Percentiles rank a stretch among this genome's conserved stretches.
Conservation (phyloP, 805 yeast species). For the Sugiyamaella smithiae region DNA sequence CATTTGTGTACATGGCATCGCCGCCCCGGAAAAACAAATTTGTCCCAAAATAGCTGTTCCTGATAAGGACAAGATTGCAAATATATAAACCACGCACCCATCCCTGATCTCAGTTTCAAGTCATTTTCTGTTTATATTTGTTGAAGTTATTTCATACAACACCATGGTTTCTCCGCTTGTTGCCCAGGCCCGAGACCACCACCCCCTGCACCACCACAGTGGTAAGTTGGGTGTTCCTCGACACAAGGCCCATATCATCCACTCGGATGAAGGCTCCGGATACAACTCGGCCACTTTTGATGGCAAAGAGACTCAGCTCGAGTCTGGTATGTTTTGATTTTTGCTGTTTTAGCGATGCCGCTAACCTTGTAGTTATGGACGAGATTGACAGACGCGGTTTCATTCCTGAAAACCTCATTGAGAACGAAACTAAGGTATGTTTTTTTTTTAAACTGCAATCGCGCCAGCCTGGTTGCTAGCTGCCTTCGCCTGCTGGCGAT, state of each 20-base stretch:
- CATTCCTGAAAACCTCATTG: constrained; percentile 83
- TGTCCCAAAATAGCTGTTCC: background rate
- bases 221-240: constrained; percentile 28
- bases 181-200: constrained; percentile 2
- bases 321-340: constrained; percentile 34
- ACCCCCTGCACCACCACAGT: constrained; percentile 6
- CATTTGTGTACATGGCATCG: constrained; percentile 6
- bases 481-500: too few species aligned
- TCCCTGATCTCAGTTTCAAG: constrained; percentile 1
- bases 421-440: constrained; percentile 62
- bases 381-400: constrained; percentile 78
- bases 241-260: constrained; percentile 26
- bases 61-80: background rate
- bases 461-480: too few species aligned
- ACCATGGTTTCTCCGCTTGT: constrained; percentile 10
- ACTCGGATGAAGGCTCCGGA: constrained; percentile 42
- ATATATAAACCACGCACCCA: background rate
- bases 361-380: constrained; percentile 61
- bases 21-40: constrained; percentile 1
- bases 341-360: background rate
- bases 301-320: constrained; percentile 79
- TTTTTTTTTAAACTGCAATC: too few species aligned
- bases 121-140: too few species aligned
- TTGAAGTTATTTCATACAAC: background rate
- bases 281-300: constrained; percentile 73